These are phyloP conservation scores for Pochonia chlamydosporia DNA, from an alignment of 2,329 filamentous ascomycete genomes.

Conservation along the genomic window DNA sequence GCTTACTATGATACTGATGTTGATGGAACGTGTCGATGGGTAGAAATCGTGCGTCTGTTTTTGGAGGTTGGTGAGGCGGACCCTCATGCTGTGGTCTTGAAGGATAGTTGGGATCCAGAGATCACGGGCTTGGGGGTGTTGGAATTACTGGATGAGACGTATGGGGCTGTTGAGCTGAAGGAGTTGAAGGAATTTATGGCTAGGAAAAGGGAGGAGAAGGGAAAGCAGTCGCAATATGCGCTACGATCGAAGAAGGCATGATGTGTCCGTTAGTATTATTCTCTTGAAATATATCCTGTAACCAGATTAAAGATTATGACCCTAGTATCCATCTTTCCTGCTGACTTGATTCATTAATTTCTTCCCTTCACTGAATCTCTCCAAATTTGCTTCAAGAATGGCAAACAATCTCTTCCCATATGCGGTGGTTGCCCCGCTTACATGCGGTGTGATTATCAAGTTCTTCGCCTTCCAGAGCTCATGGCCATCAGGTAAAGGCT, in stretches of 20 bases:
- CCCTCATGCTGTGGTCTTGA: conserved; percentile 16
- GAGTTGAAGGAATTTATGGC: conserved; percentile 7
- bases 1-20: conserved; percentile 21
- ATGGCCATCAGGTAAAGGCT: conserved; percentile 59
- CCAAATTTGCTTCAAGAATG: conserved; percentile 37
- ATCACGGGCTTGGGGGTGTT: conserved; percentile 21
- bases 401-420: conserved; percentile 35
- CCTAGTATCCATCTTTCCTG: conserved; percentile 21
- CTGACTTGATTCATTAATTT: conserved; percentile 35
- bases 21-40: conserved; percentile 23
- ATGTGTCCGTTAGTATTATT: too few relatives aligned
- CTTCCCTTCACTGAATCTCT: conserved; percentile 28
- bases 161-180: conserved; percentile 15
- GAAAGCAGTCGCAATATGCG: too few relatives aligned
- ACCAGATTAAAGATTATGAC: too few relatives aligned
- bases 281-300: too few relatives aligned
- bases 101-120: conserved; percentile 24
- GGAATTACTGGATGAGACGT: conserved; percentile 20
- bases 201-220: not conserved
- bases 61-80: conserved; percentile 21
- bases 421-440: conserved; percentile 35
- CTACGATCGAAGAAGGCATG: too few relatives aligned
- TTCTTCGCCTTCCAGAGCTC: conserved; percentile 61
- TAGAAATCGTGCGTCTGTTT: conserved; percentile 19
- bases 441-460: conserved; percentile 47